Base-by-base conservation (phyloP, 495 filamentous ascomycete species). In the Aspergillus cavernicola region DNA sequence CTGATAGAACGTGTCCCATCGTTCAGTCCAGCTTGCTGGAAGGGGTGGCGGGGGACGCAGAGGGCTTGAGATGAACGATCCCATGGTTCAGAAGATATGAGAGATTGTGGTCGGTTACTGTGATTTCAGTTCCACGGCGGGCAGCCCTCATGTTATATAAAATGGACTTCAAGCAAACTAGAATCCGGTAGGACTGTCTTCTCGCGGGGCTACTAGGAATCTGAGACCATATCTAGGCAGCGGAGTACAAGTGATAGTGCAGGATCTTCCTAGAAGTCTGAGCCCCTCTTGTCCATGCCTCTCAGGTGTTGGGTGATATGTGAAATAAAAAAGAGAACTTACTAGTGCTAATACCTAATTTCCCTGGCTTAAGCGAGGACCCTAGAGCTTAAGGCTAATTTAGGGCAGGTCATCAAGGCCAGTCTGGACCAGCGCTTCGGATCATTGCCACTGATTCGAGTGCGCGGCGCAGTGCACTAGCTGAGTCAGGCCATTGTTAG, bases 11-110 rank as follows among this genome's bases (percentile, higher is more conserved):
- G 39, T 42, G 39, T 42, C 15, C 39, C 22, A 42, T 42, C 22
- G 19, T 26, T 42, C 39, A 42, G 18, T 42, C 39, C 39, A 42
- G 39, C 39, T 19, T 42, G 22, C 39, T 42, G 39, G 39, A 42
- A 42, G 39, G 39, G 39, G 39, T 42, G 22, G 9, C 18, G 19
- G 39, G 39, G 39, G 39, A 26, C n/a, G 18, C 32, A 13, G 32
- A 10, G 32, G 32, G 32, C 32, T 35, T 35, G 32, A 35, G 32
- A 15, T 6, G 32, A 10, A 35, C 32, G 32, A 35, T 35, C 32
- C 32, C 32, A 35, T 35, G 9, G 32, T 15, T 35, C 12, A 35
- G 32, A 35, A 35, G 32, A 13, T 35, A 35, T 35, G 12, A 35
- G 32, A 13, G 5, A 35, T 35, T 35, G 12, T 35, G n/a, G 32